Conservation (phyloP, 768 basidiomycete species). For the Galerina marginata region DNA sequence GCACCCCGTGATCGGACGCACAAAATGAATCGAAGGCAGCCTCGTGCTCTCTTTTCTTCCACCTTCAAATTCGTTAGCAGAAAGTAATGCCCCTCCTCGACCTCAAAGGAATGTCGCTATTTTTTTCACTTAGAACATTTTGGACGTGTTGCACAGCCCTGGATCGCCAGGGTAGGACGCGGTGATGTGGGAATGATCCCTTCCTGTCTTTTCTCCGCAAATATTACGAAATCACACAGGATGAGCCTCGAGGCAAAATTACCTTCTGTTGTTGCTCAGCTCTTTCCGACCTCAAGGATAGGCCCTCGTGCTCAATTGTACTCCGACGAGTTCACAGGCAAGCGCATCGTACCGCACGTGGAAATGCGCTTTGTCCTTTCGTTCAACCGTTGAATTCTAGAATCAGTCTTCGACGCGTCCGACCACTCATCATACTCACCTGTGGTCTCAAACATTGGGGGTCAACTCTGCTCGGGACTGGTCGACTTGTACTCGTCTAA, state of each 20-base stretch:
- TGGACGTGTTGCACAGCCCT: too few relatives aligned
- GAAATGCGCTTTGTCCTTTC: background rate
- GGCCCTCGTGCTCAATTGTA: background rate
- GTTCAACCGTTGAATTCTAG: background rate
- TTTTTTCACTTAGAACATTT: too few relatives aligned
- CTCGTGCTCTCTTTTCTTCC: too few relatives aligned
- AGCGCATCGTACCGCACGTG: background rate
- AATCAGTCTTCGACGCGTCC: background rate
- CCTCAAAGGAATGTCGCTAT: too few relatives aligned
- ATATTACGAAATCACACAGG: constrained; percentile 8
- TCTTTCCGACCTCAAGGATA: background rate
- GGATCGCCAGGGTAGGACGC: background rate
- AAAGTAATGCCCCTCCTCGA: too few relatives aligned
- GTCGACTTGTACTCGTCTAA: too few relatives aligned
- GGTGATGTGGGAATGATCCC: background rate
- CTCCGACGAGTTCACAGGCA: background rate
- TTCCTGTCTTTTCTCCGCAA: background rate
- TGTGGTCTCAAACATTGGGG: background rate
- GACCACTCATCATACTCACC: background rate
- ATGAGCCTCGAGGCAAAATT: constrained; percentile 6
- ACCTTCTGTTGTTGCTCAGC: background rate
- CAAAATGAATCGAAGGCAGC: too few relatives aligned
- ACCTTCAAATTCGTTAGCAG: too few relatives aligned
- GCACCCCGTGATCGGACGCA: too few relatives aligned
- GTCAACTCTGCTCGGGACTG: background rate